Evolutionary conservation across 768 basidiomycete genomes (phyloP).

Genomic region (Trametes villosa): DNA sequence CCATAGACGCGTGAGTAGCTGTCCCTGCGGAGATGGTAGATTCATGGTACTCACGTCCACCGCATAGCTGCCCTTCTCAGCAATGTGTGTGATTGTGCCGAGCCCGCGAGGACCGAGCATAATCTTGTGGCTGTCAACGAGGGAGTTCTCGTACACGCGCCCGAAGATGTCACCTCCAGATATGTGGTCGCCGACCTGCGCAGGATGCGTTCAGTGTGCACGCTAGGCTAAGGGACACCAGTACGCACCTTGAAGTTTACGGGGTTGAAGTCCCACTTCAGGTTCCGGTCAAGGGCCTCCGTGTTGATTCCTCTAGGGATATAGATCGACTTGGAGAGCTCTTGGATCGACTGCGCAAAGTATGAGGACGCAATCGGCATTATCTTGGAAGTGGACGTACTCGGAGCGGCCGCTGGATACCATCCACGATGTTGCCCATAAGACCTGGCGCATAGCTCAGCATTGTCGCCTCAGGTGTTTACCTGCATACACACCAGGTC

Average conservation of each 20-base stretch:
- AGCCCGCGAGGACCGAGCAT: slow-evolving; percentile 94
- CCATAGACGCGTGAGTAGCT: neutral
- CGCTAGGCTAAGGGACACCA: slow-evolving; percentile 11
- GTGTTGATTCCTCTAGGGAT: slow-evolving; percentile 99
- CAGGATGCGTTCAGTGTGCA: slow-evolving; percentile 4
- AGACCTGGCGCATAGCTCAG: slow-evolving; percentile 58
- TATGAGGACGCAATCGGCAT: slow-evolving; percentile 7
- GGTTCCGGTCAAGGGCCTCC: slow-evolving; percentile 82
- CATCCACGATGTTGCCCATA: slow-evolving; percentile 99
- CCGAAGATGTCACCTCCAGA: slow-evolving; percentile 98
- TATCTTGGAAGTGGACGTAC: slow-evolving; percentile 47
- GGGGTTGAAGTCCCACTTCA: slow-evolving; percentile 96
- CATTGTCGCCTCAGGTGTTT: neutral
- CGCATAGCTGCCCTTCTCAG: slow-evolving; percentile 91
- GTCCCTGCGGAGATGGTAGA: neutral
- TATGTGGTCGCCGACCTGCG: slow-evolving; percentile 92
- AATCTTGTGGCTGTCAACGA: slow-evolving; percentile 96
- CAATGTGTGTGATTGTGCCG: slow-evolving; percentile 92
- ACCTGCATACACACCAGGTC: slow-evolving; percentile 70
- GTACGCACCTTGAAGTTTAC: slow-evolving; percentile 67
- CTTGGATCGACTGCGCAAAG: slow-evolving; percentile 77
- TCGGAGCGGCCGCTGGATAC: slow-evolving; percentile 90
- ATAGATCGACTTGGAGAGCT: slow-evolving; percentile 98
- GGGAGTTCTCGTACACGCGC: slow-evolving; percentile 93
- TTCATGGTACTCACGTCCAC: slow-evolving; percentile 77